Evolutionary conservation across 768 basidiomycete species (phyloP), one percentile per base, ranked within the genome.

Genomic region (Mycena amicta): DNA sequence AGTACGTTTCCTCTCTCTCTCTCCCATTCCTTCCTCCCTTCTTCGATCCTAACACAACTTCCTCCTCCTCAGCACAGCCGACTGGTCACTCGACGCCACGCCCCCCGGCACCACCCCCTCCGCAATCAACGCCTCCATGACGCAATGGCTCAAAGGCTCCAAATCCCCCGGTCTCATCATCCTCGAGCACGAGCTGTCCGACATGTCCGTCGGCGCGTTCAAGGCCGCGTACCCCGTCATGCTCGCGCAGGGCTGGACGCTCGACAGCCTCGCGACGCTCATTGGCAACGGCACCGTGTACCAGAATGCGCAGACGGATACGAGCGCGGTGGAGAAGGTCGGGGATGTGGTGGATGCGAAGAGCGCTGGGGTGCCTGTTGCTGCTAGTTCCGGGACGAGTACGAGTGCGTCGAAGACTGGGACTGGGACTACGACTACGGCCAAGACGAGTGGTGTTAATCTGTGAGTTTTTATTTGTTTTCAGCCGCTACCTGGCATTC

Each of bases 161-260:
- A 93, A 93, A 70, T 75, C 71, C 6, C 88, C 92, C 3, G 95
- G 95, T 20, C 81, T 95, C n/a, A 77, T 93, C 61, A 78, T 92
- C 55, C 80, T 97, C 59, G 89, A 96, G 70, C 95, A 98, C 72
- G 95, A 97, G 74, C 74, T 88, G 22, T 80, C 79, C 28, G 72
- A 80, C 30, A 68, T 75, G 59, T 76, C 87, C 31, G 86, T 93
- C 20, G 63, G 76, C 30, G 83, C 84, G 3, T 95, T 95, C 74
- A 83, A 88, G 0, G 73, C 75, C 37, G 81, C 82, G 11, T 92
- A 81, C 69, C 85, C 88, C 3, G 61, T 83, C 29, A 85, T 94
- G 71, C 5, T 27, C 6, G 47, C 23, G n/a, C 6, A 26, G 25
- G 25, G n/a, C 23, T 49, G 47, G 47, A 25, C 23, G 27, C 6